Evolutionary conservation across 2,329 filamentous ascomycete species (phyloP).

Genomic region (Blastomyces gilchristii): DNA sequence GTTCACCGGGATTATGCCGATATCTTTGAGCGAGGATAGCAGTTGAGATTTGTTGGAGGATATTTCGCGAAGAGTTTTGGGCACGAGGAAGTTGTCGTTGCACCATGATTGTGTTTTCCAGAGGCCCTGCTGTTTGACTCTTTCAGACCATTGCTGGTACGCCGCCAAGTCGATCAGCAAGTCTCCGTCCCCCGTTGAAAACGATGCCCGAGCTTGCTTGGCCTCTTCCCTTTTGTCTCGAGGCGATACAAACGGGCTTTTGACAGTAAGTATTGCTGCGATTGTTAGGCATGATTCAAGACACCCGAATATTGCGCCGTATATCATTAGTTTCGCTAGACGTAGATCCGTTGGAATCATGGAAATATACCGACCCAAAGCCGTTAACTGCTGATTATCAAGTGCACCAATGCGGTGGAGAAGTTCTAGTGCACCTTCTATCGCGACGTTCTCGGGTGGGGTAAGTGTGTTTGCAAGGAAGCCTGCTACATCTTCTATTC

Average conservation of each 20-base stretch:
- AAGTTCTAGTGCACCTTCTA: slow-evolving; percentile 72
- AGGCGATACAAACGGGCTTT: slow-evolving; percentile 76
- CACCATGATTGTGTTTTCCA: slow-evolving; percentile 58
- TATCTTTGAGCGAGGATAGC: slow-evolving; percentile 72
- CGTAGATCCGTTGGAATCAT: slow-evolving; percentile 90
- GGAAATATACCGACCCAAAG: slow-evolving; percentile 82
- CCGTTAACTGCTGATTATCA: slow-evolving; percentile 75
- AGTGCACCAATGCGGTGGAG: slow-evolving; percentile 80
- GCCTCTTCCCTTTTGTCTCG: slow-evolving; percentile 73
- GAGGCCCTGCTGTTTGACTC: slow-evolving; percentile 42
- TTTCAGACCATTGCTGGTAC: slow-evolving; percentile 70
- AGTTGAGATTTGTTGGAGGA: slow-evolving; percentile 78
- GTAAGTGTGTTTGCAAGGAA: slow-evolving; percentile 84
- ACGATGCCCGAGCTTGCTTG: slow-evolving; percentile 62
- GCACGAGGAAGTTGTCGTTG: slow-evolving; percentile 72
- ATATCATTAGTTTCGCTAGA: slow-evolving; percentile 90
- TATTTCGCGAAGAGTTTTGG: slow-evolving; percentile 78
- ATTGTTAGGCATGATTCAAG: slow-evolving; percentile 81
- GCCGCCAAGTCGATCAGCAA: slow-evolving; percentile 77
- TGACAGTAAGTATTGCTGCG: slow-evolving; percentile 81
- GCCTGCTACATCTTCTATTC: slow-evolving; percentile 64
- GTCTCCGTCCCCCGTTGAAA: slow-evolving; percentile 71
- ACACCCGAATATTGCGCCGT: slow-evolving; percentile 86
- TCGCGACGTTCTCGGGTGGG: slow-evolving; percentile 72
- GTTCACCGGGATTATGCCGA: slow-evolving; percentile 60